Conservation (phyloP, 2,329 filamentous ascomycete genomes). For the Fusarium agapanthi region DNA sequence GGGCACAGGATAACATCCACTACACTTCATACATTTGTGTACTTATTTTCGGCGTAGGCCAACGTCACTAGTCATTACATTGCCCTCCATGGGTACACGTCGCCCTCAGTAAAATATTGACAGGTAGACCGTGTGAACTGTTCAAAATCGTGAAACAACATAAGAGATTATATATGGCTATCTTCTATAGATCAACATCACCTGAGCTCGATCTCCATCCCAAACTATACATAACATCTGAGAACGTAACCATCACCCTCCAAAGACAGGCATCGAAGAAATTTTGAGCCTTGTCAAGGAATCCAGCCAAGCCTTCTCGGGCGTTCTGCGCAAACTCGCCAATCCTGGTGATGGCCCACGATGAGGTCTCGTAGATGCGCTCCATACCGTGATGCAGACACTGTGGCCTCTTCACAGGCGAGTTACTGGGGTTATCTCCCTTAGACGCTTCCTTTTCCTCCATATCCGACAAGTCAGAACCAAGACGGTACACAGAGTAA, state of each 20-base stretch:
- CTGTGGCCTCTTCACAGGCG: neutral
- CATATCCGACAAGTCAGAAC: neutral
- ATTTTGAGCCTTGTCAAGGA: slow-evolving; percentile 4
- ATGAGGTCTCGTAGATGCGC: neutral
- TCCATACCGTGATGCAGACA: neutral
- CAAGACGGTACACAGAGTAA: neutral
- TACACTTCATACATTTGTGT: neutral
- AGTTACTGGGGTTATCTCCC: neutral
- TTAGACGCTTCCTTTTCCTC: neutral
- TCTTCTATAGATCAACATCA: neutral
- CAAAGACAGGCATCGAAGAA: slow-evolving; percentile 6
- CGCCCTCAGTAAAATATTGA: accelerated
- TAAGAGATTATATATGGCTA: neutral
- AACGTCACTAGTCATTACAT: no score
- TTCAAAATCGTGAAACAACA: neutral
- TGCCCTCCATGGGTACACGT: neutral
- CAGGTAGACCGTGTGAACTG: neutral
- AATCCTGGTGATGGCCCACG: neutral
- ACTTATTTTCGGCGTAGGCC: neutral
- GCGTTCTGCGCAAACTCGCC: neutral
- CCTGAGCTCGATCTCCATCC: neutral
- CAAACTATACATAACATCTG: neutral
- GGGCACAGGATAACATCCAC: accelerated
- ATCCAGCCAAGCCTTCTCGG: neutral
- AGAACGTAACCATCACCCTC: neutral